Evolutionary conservation across 148 eudicot species (phyloP), one percentile per base, ranked within the genome.

Genomic region (Cornus florida): DNA sequence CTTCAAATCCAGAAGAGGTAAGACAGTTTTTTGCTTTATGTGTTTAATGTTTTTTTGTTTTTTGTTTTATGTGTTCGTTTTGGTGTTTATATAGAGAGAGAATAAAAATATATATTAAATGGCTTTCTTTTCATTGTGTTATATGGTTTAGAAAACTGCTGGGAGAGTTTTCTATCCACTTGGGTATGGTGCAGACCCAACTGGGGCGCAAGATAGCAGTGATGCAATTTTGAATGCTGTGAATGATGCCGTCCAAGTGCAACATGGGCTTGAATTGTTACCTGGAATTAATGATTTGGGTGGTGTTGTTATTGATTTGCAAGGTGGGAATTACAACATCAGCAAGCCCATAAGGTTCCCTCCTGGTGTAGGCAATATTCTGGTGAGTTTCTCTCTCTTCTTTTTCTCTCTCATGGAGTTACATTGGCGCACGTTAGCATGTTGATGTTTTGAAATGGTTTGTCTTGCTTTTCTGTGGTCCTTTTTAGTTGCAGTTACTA

Each of bases 141-240:
- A 5, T 74, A 10, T 23, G 16, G 23, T 31, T 13, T 67, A 86
- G 89, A 82, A 81, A 43, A 4, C 9, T 12, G 31, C 10, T 19
- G 89, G 83, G 35, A 83, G 85, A 79, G 85, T 86, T 33, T 79
- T 81, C 70, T 79, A 84, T 32, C 86, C 86, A 23, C 84, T 74
- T 11, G 89, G 85, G 50, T 84, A 86, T 60, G 89, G 89, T 10
- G 89, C 89, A 23, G 86, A 86, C 76, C 89, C 89, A 3, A 84
- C 75, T 0, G 89, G 89, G 57, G 81, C 13, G 75, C 71, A 81
- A 56, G 89, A 86, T 67, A 83, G 89, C 86, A 77, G 72, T 10
- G 74, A 78, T 17, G 86, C 89, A 12, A 78, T 86, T 39, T 10
- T 79, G 74, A 73, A 46, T 8, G 83, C 85, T 0, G 4, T 86